A percentile compares a stretch with the other conserved stretches of the same genome.
Conservation (phyloP, 495 filamentous ascomycete genomes). For the Penicillium riverlandense region DNA sequence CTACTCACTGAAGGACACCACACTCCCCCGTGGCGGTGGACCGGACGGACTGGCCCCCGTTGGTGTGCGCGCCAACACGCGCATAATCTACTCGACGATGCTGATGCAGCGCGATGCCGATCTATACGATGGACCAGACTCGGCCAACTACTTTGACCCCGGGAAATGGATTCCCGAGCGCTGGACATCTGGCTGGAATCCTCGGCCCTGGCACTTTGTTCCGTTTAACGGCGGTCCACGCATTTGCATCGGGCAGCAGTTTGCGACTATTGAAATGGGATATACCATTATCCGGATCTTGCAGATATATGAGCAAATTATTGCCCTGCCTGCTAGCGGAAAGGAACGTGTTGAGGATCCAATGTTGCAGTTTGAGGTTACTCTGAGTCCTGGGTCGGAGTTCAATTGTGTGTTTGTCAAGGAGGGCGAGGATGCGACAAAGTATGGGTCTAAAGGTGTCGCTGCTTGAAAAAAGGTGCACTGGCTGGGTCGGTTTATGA, state of each 20-base stretch:
- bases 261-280: slow-evolving; percentile 54
- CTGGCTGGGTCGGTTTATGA: neutral
- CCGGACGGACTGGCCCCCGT: slow-evolving; percentile 38
- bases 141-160: slow-evolving; percentile 42
- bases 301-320: slow-evolving; percentile 52
- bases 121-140: slow-evolving; percentile 43
- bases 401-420: slow-evolving; percentile 37
- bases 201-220: slow-evolving; percentile 57
- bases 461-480: neutral
- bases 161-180: slow-evolving; percentile 57
- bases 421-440: slow-evolving; percentile 18
- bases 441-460: neutral
- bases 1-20: slow-evolving; percentile 36
- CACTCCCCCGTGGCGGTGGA: slow-evolving; percentile 44
- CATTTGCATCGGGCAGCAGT: slow-evolving; percentile 57
- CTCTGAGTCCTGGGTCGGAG: slow-evolving; percentile 31
- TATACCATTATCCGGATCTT: slow-evolving; percentile 55
- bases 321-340: slow-evolving; percentile 24
- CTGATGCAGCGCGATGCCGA: slow-evolving; percentile 51
- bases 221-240: slow-evolving; percentile 58
- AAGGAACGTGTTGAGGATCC: slow-evolving; percentile 31
- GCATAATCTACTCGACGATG: slow-evolving; percentile 42
- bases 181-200: slow-evolving; percentile 65
- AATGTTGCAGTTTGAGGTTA: slow-evolving; percentile 30
- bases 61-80: slow-evolving; percentile 29